Evolutionary conservation across 805 yeast species (phyloP).

Genomic region (Torulaspora microellipsoides): DNA sequence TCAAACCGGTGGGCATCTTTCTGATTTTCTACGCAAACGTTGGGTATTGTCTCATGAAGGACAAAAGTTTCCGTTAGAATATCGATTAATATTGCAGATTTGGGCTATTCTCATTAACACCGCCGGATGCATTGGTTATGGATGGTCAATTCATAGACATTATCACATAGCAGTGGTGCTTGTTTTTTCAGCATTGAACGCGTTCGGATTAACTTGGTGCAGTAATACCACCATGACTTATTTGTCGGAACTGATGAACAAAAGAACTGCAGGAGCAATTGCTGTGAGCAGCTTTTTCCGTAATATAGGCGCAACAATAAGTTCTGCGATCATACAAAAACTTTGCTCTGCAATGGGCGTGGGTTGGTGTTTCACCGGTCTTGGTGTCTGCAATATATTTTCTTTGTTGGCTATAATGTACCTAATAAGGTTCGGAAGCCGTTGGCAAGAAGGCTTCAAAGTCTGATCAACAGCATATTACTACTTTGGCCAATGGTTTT

Average conservation of each 20-base stretch:
- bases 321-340: conserved; percentile 43
- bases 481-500: no score
- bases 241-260: conserved; percentile 46
- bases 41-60: conserved; percentile 28
- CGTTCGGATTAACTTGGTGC: conserved; percentile 54
- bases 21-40: conserved; percentile 37
- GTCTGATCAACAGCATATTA: not conserved
- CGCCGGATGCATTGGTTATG: conserved; percentile 46
- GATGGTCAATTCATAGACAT: conserved; percentile 45
- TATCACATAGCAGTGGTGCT: conserved; percentile 39
- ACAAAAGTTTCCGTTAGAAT: conserved; percentile 42
- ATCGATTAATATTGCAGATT: conserved; percentile 42
- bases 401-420: conserved; percentile 21
- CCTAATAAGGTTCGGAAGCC: conserved; percentile 19
- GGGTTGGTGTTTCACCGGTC: conserved; percentile 54
- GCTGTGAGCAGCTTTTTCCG: conserved; percentile 52
- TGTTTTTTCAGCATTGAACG: conserved; percentile 43
- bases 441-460: conserved; percentile 16
- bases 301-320: conserved; percentile 50
- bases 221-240: conserved; percentile 51
- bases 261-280: conserved; percentile 49
- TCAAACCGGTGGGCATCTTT: conserved; percentile 44
- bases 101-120: conserved; percentile 42
- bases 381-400: conserved; percentile 37
- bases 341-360: conserved; percentile 39